Evolutionary conservation across 2,329 filamentous ascomycete species (phyloP), one percentile per base, ranked within the genome.

Genomic region (Sclerotinia subarctica): DNA sequence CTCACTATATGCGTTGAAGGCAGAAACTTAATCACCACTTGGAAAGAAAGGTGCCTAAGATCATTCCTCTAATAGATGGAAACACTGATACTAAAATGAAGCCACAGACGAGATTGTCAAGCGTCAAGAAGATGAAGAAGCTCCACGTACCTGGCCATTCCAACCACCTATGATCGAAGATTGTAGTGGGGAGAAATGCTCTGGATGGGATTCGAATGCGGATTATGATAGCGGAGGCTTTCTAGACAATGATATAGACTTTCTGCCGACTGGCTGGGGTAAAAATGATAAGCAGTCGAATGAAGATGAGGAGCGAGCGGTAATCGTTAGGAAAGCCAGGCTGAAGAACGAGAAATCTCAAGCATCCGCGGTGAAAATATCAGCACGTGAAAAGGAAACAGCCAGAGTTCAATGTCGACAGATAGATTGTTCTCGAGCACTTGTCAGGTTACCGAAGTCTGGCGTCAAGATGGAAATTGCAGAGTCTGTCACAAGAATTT

Each of bases 331-430:
- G 11, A 52, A 60, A 19, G 32, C 52, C 17, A 66, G 32, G 19
- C 4, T 51, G 64, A 66, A 42, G 64, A 59, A 60, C 24, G 17
- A 21, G 44, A 60, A 66, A 11, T 21, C 19, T 21, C 64, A 52
- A 21, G 21, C 5, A 1, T 17, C 24, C 5, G 11, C 24, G 8
- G n/a, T 3, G 1, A 10, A 44, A 44, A 47, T 17, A n/a, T 3
- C n/a, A 29, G 21, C 26, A 8, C 38, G 13, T 44, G 44, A 1
- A 6, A 49, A 47, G 5, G 2, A 13, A 21, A 29, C 1, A 24
- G 17, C 5, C 24, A 26, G 3, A 17, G 19, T 10, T 58, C 11
- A 17, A 24, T 2, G 5, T 57, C 15, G 5, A 11, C 47, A 65
- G 10, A 4, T 24, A 29, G 29, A 6, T 1, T n/a, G 44, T 19